Base-by-base conservation (phyloP, 2,329 filamentous ascomycete species). In the Nigrospora oryzae region DNA sequence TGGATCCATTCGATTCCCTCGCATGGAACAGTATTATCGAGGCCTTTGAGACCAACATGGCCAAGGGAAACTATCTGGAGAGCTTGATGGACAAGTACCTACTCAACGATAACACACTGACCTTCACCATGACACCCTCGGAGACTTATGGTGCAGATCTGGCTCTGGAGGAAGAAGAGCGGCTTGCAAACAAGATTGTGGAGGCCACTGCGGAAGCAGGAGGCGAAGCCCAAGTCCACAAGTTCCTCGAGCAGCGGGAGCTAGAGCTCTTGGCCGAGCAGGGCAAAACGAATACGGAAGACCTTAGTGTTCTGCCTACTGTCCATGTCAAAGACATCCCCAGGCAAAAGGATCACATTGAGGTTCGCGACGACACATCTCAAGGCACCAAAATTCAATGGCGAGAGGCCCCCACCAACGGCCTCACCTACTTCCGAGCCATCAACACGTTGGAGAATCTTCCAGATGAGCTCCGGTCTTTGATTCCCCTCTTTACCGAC, bases 81-180 rank as follows among this genome's bases (percentile, higher is more conserved):
- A 73, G 79, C 1, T 67, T 98, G 43, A 71, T 97, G 56, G 82
- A 95, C 56, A 95, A 93, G 61, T 97, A 97, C 57, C 70, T 97
- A 6, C 68, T 96, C 36, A 94, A 89, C 52, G 85, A 94, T 55
- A 85, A 89, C 35, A 89, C 84, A 7, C 69, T 98, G 52, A 89
- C 84, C 0, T 97, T 98, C 58, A 97, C 89, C 1, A 98, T 98
- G 93, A 80, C 83, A 5, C 93, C 93, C 3, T 89, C 86, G 1
- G 70, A 81, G 31, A 81, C 75, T 0, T 97, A 86, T 56, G 81
- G 80, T 40, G 74, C 84, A 42, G 83, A 89, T 11, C 65, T 96
- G 28, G 84, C 77, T 3, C 73, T 79, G 19, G 89, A 94, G 61
- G 93, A 98, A 62, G 77, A 81, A 38, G 66, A 77, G 43, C 77